phyloP scores from a whole-genome alignment of 1,139 yeast genomes.

The Yamadazyma epiphylla region DNA sequence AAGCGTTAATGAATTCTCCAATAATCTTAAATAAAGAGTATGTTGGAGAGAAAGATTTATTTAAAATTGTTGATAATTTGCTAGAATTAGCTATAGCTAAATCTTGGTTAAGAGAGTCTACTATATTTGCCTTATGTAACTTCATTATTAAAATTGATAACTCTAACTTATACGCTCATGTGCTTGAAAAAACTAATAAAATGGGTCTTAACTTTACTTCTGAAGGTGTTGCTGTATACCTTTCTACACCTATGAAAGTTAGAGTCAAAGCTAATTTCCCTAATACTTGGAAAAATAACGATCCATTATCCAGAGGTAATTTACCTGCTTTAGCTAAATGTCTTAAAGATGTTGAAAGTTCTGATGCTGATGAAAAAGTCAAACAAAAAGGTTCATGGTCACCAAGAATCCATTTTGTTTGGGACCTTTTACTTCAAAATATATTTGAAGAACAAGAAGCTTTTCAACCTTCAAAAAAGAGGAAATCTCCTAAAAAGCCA shows the following conservation, averaged over 20 bases:
- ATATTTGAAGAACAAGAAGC: constrained; percentile 13
- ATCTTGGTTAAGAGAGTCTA: constrained; percentile 85
- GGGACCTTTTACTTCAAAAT: constrained; percentile 59
- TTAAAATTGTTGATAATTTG: constrained; percentile 40
- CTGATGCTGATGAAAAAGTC: constrained; percentile 29
- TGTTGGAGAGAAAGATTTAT: constrained; percentile 24
- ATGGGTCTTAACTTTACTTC: constrained; percentile 59
- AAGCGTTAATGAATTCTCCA: constrained; percentile 62
- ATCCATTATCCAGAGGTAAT: constrained; percentile 73
- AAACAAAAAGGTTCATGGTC: constrained; percentile 70
- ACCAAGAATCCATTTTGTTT: constrained; percentile 78
- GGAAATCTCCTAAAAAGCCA: constrained; percentile 27
- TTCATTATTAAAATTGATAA: constrained; percentile 27
- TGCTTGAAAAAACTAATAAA: constrained; percentile 45
- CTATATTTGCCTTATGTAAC: constrained; percentile 66
- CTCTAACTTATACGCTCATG: constrained; percentile 19
- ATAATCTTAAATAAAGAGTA: constrained; percentile 33
- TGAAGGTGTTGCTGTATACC: constrained; percentile 77
- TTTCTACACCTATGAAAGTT: constrained; percentile 38
- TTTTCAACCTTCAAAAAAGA: constrained; percentile 16
- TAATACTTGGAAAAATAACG: constrained; percentile 62
- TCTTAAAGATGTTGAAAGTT: constrained; percentile 52
- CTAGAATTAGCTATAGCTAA: constrained; percentile 62
- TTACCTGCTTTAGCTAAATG: constrained; percentile 58
- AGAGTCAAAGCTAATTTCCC: constrained; percentile 23